Evolutionary conservation across 2,329 filamentous ascomycete species (phyloP).

Genomic region (Pleomassaria siparia): DNA sequence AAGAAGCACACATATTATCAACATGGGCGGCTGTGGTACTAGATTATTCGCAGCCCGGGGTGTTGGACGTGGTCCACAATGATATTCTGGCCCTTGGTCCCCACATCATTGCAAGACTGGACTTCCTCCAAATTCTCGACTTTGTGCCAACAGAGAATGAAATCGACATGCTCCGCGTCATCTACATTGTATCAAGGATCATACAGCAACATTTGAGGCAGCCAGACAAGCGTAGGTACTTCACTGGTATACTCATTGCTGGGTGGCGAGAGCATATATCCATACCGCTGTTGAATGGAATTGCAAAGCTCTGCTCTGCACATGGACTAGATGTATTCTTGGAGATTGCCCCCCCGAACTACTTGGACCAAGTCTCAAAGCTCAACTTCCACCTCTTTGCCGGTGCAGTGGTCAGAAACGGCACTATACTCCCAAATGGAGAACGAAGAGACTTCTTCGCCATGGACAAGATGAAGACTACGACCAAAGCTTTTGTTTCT

Average conservation of each 20-base stretch:
- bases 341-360: constrained; percentile 37
- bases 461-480: constrained; percentile 44
- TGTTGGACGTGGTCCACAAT: constrained; percentile 33
- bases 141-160: constrained; percentile 23
- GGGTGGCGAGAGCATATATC: constrained; percentile 36
- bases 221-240: constrained; percentile 27
- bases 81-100: constrained; percentile 25
- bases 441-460: constrained; percentile 41
- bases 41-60: constrained; percentile 31
- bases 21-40: constrained; percentile 39
- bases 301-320: constrained; percentile 31
- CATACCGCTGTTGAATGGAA: constrained; percentile 29
- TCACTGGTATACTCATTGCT: constrained; percentile 37
- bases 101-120: constrained; percentile 36
- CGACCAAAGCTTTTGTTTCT: constrained; percentile 40
- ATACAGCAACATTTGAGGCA: constrained; percentile 27
- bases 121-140: constrained; percentile 28
- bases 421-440: constrained; percentile 36
- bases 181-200: constrained; percentile 27
- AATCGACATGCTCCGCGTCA: constrained; percentile 26
- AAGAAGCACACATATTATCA: constrained; percentile 28
- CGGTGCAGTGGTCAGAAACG: constrained; percentile 38
- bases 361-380: constrained; percentile 27
- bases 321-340: constrained; percentile 38
- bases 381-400: constrained; percentile 31